phyloP scores from a whole-genome alignment of 345 rosid genomes.

The Ailanthus altissimus region DNA sequence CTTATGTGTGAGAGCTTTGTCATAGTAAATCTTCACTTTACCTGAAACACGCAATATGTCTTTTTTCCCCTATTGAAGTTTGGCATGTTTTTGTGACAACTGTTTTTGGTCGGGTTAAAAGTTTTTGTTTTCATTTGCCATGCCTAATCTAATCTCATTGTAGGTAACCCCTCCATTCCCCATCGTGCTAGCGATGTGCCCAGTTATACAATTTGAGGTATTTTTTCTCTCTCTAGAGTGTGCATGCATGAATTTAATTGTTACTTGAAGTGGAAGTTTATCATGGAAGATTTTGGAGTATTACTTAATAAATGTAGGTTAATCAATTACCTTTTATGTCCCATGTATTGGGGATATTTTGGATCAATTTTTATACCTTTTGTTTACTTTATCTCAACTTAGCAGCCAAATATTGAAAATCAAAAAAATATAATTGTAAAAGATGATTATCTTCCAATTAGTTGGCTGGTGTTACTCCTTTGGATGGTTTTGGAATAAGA shows the following conservation, averaged over 20 bases:
- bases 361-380: not conserved
- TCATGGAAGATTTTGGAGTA: not conserved
- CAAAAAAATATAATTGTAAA: not conserved
- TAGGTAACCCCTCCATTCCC: constrained; percentile 87
- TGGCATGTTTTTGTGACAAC: not conserved
- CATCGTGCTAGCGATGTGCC: constrained; percentile 59
- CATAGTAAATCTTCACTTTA: not conserved
- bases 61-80: not conserved
- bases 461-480: constrained; percentile 3
- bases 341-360: too few species aligned
- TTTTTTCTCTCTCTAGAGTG: constrained; percentile 18
- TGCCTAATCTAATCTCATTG: constrained; percentile 38
- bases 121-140: constrained; percentile 2
- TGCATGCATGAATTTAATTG: not conserved
- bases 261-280: not conserved
- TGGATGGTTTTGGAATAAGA: not conserved
- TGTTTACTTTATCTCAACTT: not conserved
- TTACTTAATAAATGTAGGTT: not conserved
- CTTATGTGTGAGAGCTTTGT: not conserved
- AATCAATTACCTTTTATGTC: not conserved
- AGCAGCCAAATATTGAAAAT: constrained; percentile 1
- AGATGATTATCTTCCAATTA: not conserved
- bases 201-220: constrained; percentile 77
- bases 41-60: not conserved
- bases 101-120: not conserved